A percentile compares a stretch with the other conserved stretches of the same genome.
phyloP scores from a whole-genome alignment of 1,139 yeast genomes.

The Pichia sp. region DNA sequence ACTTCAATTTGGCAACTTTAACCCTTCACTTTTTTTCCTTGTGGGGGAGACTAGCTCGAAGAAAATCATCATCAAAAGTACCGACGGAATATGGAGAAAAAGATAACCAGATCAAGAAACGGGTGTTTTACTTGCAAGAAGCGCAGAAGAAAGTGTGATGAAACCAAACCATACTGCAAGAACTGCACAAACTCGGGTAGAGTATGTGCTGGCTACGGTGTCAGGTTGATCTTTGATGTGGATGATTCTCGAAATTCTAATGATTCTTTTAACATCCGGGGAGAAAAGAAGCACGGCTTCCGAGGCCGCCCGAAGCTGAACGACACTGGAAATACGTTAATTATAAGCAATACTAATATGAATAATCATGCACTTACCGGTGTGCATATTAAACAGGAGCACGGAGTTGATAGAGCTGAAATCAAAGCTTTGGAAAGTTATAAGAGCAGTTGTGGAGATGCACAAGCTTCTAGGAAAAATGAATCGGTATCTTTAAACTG shows the following conservation, averaged over 20 bases:
- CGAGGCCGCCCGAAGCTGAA: slow-evolving; percentile 34
- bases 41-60: background rate
- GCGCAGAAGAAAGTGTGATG: slow-evolving; percentile 55
- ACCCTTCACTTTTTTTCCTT: background rate
- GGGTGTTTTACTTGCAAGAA: slow-evolving; percentile 47
- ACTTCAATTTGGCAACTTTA: background rate
- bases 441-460: background rate
- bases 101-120: slow-evolving; percentile 46
- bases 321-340: slow-evolving; percentile 5
- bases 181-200: slow-evolving; percentile 47
- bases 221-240: slow-evolving; percentile 45
- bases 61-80: background rate
- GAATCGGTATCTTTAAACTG: too few relatives aligned
- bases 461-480: too few relatives aligned
- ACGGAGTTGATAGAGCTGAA: background rate
- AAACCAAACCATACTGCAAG: slow-evolving; percentile 49
- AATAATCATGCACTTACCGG: background rate
- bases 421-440: background rate
- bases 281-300: slow-evolving; percentile 35
- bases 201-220: slow-evolving; percentile 47
- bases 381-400: background rate
- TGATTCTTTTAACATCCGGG: slow-evolving; percentile 26
- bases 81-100: slow-evolving; percentile 31
- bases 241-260: slow-evolving; percentile 36
- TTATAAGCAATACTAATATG: background rate